These are phyloP conservation scores for Coprinopsis strossmayeri DNA, from an alignment of 768 basidiomycete genomes.

Conservation along the genomic window DNA sequence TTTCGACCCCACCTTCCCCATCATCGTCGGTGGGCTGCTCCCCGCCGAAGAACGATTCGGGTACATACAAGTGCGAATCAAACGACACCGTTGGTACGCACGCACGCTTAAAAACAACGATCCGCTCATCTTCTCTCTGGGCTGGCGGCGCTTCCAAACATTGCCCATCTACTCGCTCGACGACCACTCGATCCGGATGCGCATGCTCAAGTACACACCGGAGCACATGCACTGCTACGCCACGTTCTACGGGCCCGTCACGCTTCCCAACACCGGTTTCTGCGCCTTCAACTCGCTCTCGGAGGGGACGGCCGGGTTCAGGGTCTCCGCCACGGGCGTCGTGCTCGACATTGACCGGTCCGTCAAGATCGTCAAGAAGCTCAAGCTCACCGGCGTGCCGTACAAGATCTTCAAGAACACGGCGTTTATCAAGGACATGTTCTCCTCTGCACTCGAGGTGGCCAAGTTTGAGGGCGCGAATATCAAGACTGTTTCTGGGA, in stretches of 20 bases:
- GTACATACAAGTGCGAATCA: constrained; percentile 91
- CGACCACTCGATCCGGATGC: constrained; percentile 97
- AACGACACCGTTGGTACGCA: constrained; percentile 91
- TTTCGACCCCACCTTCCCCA: constrained; percentile 88
- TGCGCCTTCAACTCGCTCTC: constrained; percentile 90
- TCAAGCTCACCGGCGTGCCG: constrained; percentile 92
- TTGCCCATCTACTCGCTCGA: constrained; percentile 95
- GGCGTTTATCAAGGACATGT: constrained; percentile 98
- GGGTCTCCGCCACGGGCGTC: constrained; percentile 90
- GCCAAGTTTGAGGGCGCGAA: constrained; percentile 99
- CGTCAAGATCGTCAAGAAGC: constrained; percentile 94
- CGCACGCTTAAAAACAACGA: constrained; percentile 95
- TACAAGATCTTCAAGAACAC: constrained; percentile 99
- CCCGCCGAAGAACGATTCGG: constrained; percentile 90
- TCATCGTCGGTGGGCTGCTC: constrained; percentile 88
- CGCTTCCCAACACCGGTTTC: constrained; percentile 92
- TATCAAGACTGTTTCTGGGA: constrained; percentile 90
- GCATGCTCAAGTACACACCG: constrained; percentile 99
- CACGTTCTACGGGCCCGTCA: constrained; percentile 92
- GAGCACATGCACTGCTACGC: constrained; percentile 99
- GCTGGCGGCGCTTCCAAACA: constrained; percentile 95
- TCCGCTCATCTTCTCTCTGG: constrained; percentile 93
- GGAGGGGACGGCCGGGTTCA: constrained; percentile 66
- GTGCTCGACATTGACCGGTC: constrained; percentile 91
- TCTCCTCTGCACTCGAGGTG: constrained; percentile 85